A percentile compares a stretch with the other conserved stretches of the same genome.
These are phyloP conservation scores for Amanita rimosa DNA, from an alignment of 768 basidiomycete genomes.

Conservation along the genomic window DNA sequence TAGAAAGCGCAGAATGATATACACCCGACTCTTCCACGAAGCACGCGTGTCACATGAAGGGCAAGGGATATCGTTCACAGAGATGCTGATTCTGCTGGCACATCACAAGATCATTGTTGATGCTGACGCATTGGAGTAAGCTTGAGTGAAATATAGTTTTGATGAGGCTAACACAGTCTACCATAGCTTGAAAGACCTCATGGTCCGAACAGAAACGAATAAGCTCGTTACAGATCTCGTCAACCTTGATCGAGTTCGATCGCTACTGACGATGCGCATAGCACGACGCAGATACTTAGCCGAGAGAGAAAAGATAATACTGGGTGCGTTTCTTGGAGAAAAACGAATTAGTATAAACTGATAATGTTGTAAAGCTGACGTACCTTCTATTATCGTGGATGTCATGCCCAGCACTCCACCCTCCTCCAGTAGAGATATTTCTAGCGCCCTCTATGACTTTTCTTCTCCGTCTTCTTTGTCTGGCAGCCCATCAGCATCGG, in stretches of 20 bases:
- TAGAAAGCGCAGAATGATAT: slow-evolving; percentile 55
- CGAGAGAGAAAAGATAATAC: slow-evolving; percentile 28
- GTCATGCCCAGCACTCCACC: slow-evolving; percentile 42
- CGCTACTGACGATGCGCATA: slow-evolving; percentile 66
- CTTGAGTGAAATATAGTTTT: slow-evolving; percentile 8
- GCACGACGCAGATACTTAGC: slow-evolving; percentile 59
- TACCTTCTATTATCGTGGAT: slow-evolving; percentile 66
- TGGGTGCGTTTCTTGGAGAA: slow-evolving; percentile 24
- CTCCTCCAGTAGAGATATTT: slow-evolving; percentile 43
- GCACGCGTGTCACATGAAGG: slow-evolving; percentile 62
- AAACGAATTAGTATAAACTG: neutral
- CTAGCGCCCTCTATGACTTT: slow-evolving; percentile 26
- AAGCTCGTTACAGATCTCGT: slow-evolving; percentile 76
- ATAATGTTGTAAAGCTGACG: slow-evolving; percentile 26
- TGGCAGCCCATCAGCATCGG: slow-evolving; percentile 27
- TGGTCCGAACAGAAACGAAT: slow-evolving; percentile 63
- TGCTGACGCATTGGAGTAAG: slow-evolving; percentile 79
- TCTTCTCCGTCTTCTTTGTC: slow-evolving; percentile 15
- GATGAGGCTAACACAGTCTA: neutral
- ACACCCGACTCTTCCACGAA: slow-evolving; percentile 78
- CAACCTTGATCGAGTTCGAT: slow-evolving; percentile 76
- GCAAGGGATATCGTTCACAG: slow-evolving; percentile 81
- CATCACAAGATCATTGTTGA: slow-evolving; percentile 92
- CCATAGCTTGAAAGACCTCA: slow-evolving; percentile 68
- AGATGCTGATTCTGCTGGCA: slow-evolving; percentile 78